Percentiles rank a stretch among this genome's conserved stretches.
Evolutionary conservation across 371 early-diverging fungal genomes (phyloP).

Genomic region (Saksenaea vasiformis): DNA sequence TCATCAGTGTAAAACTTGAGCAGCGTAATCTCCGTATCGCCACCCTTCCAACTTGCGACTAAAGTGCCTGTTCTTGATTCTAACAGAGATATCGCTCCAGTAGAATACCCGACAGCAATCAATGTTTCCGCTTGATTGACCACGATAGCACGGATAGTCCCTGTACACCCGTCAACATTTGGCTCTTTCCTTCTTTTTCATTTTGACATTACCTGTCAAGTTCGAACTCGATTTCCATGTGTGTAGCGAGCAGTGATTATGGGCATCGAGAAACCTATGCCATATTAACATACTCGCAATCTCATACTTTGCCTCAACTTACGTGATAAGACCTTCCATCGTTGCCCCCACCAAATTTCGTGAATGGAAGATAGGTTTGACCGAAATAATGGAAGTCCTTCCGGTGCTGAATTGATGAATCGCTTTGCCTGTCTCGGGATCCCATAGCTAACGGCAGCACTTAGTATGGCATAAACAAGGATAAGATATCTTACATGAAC

Average conservation of each 20-base stretch:
- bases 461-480: neutral
- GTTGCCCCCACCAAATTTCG: constrained; percentile 61
- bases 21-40: constrained; percentile 62
- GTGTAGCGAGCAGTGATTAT: constrained; percentile 36
- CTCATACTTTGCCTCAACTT: constrained; percentile 7
- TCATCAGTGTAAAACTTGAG: constrained; percentile 66
- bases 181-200: neutral
- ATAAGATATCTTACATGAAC: constrained; percentile 55
- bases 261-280: constrained; percentile 46
- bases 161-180: constrained; percentile 7
- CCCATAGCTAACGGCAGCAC: constrained; percentile 50
- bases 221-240: constrained; percentile 52
- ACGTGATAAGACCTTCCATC: constrained; percentile 44
- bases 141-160: constrained; percentile 38
- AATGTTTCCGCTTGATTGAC: constrained; percentile 58
- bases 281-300: neutral
- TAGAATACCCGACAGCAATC: constrained; percentile 62
- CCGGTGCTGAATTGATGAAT: constrained; percentile 57
- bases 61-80: constrained; percentile 66
- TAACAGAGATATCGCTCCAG: constrained; percentile 58
- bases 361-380: constrained; percentile 59
- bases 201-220: constrained; percentile 23
- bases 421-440: constrained; percentile 58
- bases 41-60: constrained; percentile 66
- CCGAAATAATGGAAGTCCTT: constrained; percentile 49